Evolutionary conservation across 73 alveolate genomes (phyloP).

Genomic region (Paraurostyla sp.): DNA sequence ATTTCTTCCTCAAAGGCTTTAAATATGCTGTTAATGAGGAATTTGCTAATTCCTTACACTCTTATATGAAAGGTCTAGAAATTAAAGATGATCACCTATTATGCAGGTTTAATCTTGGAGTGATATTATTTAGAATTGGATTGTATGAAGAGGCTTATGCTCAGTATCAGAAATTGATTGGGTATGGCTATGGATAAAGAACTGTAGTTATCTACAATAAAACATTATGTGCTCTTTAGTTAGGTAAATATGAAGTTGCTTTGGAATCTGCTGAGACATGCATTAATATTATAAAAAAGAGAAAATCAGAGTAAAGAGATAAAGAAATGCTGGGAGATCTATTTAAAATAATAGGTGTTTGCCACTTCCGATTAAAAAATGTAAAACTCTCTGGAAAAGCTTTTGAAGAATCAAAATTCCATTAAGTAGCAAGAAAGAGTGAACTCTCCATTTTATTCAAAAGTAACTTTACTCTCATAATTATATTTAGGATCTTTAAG

Average conservation of each 20-base stretch:
- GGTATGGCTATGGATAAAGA: constrained; percentile 5
- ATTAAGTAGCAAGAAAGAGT: neutral
- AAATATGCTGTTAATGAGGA: constrained; percentile 31
- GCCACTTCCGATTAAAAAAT: constrained; percentile 18
- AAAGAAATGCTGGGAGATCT: constrained; percentile 27
- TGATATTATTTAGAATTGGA: constrained; percentile 58
- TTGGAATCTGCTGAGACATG: neutral
- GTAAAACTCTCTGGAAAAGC: constrained; percentile 19
- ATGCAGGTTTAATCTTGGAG: constrained; percentile 65
- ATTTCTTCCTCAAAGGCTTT: constrained; percentile 67
- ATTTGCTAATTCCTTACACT: constrained; percentile 48
- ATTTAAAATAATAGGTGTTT: constrained; percentile 17
- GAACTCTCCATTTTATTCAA: neutral
- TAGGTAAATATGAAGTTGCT: constrained; percentile 25
- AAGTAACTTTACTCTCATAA: neutral
- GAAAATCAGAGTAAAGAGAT: neutral
- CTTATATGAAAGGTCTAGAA: constrained; percentile 57
- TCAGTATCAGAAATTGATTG: constrained; percentile 1
- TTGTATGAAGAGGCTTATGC: constrained; percentile 49
- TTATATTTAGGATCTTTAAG: constrained; percentile 12
- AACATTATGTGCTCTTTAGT: constrained; percentile 22
- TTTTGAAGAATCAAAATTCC: neutral
- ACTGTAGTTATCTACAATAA: constrained; percentile 37
- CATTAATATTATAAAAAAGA: neutral
- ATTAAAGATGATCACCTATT: constrained; percentile 38